These are phyloP conservation scores for Lojkania enalia DNA, from an alignment of 2,329 filamentous ascomycete genomes.

Conservation along the genomic window DNA sequence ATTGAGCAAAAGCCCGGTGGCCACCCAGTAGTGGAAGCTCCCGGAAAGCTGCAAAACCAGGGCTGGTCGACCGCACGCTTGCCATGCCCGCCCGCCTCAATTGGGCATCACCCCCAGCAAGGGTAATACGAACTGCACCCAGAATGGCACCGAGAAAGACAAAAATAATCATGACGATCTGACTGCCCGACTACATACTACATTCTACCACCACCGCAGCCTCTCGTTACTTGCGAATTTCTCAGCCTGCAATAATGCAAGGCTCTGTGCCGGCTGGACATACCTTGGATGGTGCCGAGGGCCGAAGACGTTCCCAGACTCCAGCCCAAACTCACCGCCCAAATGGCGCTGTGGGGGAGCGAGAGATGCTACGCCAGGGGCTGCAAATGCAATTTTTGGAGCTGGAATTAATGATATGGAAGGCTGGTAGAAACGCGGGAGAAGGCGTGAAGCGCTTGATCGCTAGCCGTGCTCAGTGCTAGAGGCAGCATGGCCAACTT, in stretches of 20 bases:
- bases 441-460: slow-evolving; percentile 38
- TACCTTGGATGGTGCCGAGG: not conserved
- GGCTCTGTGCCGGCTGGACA: not conserved
- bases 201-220: not conserved
- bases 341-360: slow-evolving; percentile 23
- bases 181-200: not conserved
- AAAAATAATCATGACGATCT: slow-evolving; percentile 37
- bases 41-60: slow-evolving; percentile 1
- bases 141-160: slow-evolving; percentile 27
- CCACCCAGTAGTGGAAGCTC: not conserved
- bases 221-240: slow-evolving; percentile 19
- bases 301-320: not conserved
- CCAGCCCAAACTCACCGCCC: slow-evolving; percentile 28
- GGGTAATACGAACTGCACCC: slow-evolving; percentile 36
- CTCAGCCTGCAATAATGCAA: slow-evolving; percentile 22
- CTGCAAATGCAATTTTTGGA: slow-evolving; percentile 7
- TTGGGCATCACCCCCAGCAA: slow-evolving; percentile 20
- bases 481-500: no score
- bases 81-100: slow-evolving; percentile 14
- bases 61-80: not conserved
- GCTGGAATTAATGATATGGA: slow-evolving; percentile 38
- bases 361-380: slow-evolving; percentile 23
- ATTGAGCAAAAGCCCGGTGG: not conserved
- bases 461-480: slow-evolving; percentile 20
- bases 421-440: slow-evolving; percentile 45